A percentile compares a stretch with the other conserved stretches of the same genome.
Conservation (phyloP, 345 rosid species). For the Linum lewisii region DNA sequence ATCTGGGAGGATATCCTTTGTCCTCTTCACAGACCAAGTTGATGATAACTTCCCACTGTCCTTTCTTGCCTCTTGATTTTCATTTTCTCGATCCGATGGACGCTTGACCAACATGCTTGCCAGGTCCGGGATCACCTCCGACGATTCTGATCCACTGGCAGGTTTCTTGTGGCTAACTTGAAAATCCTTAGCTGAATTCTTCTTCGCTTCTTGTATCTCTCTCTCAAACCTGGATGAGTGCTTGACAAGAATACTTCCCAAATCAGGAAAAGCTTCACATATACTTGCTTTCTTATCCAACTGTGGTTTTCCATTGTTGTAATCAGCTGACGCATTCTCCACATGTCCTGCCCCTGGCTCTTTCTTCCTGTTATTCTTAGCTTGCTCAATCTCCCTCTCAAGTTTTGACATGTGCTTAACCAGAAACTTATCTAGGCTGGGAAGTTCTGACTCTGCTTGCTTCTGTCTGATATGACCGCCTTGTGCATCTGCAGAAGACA, state of each 20-base stretch:
- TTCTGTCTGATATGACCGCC: slow-evolving; percentile 21
- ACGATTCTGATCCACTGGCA: slow-evolving; percentile 16
- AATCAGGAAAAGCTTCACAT: slow-evolving; percentile 26
- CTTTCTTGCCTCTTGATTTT: slow-evolving; percentile 29
- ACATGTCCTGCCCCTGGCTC: slow-evolving; percentile 16
- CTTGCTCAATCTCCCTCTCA: slow-evolving; percentile 81
- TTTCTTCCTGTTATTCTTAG: slow-evolving; percentile 38
- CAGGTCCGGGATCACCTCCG: slow-evolving; percentile 35
- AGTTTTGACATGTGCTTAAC: slow-evolving; percentile 74
- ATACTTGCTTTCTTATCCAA: slow-evolving; percentile 7
- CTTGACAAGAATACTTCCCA: slow-evolving; percentile 60
- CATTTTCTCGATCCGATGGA: slow-evolving; percentile 37
- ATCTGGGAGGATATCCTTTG: slow-evolving; percentile 20
- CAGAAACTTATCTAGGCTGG: slow-evolving; percentile 69
- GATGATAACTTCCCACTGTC: slow-evolving; percentile 16
- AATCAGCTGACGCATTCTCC: slow-evolving; percentile 8
- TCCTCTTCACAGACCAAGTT: slow-evolving; percentile 8
- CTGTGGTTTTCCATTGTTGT: slow-evolving; percentile 5
- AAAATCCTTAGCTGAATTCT: slow-evolving; percentile 21
- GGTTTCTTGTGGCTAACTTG: slow-evolving; percentile 15
- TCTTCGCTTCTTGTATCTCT: slow-evolving; percentile 56
- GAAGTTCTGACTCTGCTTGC: slow-evolving; percentile 42
- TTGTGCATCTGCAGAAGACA: slow-evolving; percentile 36
- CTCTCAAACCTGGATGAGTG: slow-evolving; percentile 46
- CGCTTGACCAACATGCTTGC: slow-evolving; percentile 37